These are phyloP conservation scores for Lactuca sativa DNA, from an alignment of 129 eudicot genomes.

Conservation along the genomic window DNA sequence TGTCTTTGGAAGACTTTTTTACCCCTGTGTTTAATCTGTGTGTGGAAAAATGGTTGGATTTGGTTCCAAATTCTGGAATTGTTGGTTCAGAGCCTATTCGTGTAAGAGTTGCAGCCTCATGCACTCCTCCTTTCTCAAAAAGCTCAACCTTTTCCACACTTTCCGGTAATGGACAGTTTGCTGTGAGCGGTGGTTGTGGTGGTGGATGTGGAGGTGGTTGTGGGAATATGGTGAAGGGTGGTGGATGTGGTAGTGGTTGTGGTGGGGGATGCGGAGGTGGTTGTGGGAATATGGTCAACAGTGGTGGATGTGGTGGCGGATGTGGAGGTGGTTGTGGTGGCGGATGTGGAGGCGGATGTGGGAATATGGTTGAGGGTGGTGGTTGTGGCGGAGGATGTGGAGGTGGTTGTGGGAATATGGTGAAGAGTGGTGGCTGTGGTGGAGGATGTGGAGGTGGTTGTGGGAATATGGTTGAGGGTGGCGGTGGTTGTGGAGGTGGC, in stretches of 20 bases:
- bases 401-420: constrained; percentile 26
- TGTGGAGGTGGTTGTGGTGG: constrained; percentile 5
- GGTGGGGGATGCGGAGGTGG: constrained; percentile 16
- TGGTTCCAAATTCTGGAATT: constrained; percentile 25
- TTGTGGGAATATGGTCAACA: constrained; percentile 7
- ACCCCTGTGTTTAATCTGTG: constrained; percentile 16
- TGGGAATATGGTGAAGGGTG: constrained; percentile 11
- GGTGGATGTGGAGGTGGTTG: constrained; percentile 23
- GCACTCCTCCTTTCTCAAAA: constrained; percentile 30
- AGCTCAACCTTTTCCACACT: background rate
- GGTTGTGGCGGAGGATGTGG: constrained; percentile 8
- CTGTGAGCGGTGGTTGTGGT: constrained; percentile 10
- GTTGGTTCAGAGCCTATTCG: constrained; percentile 21
- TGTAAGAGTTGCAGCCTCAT: constrained; percentile 36
- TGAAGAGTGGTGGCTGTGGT: constrained; percentile 3
- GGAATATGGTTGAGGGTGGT: background rate
- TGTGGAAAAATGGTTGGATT: constrained; percentile 38
- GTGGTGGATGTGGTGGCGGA: constrained; percentile 8
- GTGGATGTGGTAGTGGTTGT: constrained; percentile 3
- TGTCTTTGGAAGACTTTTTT: constrained; percentile 31
- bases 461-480: constrained; percentile 11
- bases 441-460: constrained; percentile 12
- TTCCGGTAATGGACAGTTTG: too few relatives aligned
- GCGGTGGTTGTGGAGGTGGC: background rate
- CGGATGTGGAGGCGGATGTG: background rate